Evolutionary conservation across 805 yeast species (phyloP), one percentile per base, ranked within the genome.

Genomic region (Candida nitratophila): DNA sequence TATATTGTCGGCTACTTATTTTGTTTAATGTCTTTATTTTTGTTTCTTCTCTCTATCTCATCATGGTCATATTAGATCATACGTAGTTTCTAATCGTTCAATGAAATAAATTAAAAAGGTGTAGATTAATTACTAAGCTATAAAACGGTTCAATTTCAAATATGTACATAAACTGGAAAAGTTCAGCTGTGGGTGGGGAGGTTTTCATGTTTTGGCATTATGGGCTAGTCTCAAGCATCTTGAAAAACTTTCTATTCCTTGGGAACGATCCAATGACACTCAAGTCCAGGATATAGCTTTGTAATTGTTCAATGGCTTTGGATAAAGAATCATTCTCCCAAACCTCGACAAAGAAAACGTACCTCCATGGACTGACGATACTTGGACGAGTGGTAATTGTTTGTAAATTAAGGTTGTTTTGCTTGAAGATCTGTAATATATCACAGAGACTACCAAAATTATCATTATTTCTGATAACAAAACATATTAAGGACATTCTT

Each of bases 351-450:
- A 85, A 88, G 63, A 86, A 89, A 3, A 84, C 79, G 54, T 88
- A 86, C 50, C 82, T 82, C 96, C 96, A 89, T 30, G 79, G 76
- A 41, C 69, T 64, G 29, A 71, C 59, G 11, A 75, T 70, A 4
- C 86, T 77, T 0, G 96, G 96, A 52, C 96, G 71, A 3, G 96
- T 83, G 33, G 79, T 77, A 41, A 89, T 86, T 6, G 85, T 72
- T 5, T 81, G 76, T 66, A 89, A 67, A 55, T 84, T 86, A 46
- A 88, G 65, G 19, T 72, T 66, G 52, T 77, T 66, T 15, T 65
- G 58, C 42, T 77, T 76, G 54, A 88, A 76, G 4, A 73, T 72
- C 39, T 68, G 70, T 37, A 89, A 66, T 0, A 83, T 85, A 35
- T 74, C 74, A 44, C 84, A 83, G 37, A 88, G 67, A 0, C 91